A percentile compares a stretch with the other conserved stretches of the same genome.
These are phyloP conservation scores for Malassezia globosa DNA, from an alignment of 1,284 basidiomycete species.

Conservation along the genomic window DNA sequence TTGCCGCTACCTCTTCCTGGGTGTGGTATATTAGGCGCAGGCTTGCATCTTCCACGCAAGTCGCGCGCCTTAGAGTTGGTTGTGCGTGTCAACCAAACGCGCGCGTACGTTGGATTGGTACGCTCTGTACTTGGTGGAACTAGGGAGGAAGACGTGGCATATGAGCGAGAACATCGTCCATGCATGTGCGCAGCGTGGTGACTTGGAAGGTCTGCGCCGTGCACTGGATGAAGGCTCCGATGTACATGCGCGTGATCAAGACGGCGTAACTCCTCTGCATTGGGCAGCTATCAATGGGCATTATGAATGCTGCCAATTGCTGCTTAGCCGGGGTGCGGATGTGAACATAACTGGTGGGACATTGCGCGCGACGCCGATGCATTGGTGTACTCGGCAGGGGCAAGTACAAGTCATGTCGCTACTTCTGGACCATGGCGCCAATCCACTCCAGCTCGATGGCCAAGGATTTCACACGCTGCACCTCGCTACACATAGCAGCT, in stretches of 20 bases:
- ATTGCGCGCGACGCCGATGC: constrained; percentile 85
- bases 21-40: background rate
- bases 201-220: constrained; percentile 58
- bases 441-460: constrained; percentile 77
- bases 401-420: constrained; percentile 89
- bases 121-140: too few relatives aligned
- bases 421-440: constrained; percentile 73
- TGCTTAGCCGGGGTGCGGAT: constrained; percentile 86
- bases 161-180: constrained; percentile 52
- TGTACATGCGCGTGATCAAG: constrained; percentile 69
- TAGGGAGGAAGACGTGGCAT: too few relatives aligned
- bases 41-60: background rate
- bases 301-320: constrained; percentile 27
- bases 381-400: constrained; percentile 90
- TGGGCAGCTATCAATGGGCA: constrained; percentile 95
- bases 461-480: constrained; percentile 96
- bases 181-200: constrained; percentile 74
- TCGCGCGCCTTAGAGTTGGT: background rate
- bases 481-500: constrained; percentile 82
- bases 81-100: background rate
- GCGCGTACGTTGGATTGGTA: too few relatives aligned
- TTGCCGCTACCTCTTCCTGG: too few relatives aligned
- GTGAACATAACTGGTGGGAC: constrained; percentile 90
- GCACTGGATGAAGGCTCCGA: constrained; percentile 65
- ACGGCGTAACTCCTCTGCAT: constrained; percentile 87